phyloP scores from a whole-genome alignment of 805 yeast genomes.

The Ogataea methylovora region DNA sequence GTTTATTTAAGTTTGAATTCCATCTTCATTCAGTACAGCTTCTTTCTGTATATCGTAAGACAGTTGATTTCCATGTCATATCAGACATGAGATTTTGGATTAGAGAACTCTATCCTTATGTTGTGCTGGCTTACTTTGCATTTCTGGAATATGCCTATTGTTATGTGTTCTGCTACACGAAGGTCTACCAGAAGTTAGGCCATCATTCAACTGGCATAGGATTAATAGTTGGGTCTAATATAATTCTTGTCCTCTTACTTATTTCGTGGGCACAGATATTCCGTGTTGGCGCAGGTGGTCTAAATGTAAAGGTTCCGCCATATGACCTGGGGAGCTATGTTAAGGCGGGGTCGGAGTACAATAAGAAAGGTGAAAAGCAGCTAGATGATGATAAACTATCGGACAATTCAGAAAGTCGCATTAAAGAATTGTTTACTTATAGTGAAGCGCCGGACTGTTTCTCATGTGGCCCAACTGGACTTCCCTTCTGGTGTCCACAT shows the following conservation, averaged over 20 bases:
- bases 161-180: constrained; percentile 18
- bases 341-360: constrained; percentile 9
- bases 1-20: too few species aligned
- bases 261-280: constrained; percentile 39
- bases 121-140: constrained; percentile 12
- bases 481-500: constrained; percentile 65
- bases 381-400: too few species aligned
- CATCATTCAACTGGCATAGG: constrained; percentile 22
- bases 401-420: too few species aligned
- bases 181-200: constrained; percentile 38
- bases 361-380: too few species aligned
- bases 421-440: too few species aligned
- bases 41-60: too few species aligned
- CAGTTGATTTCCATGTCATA: too few species aligned
- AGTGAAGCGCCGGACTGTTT: constrained; percentile 48
- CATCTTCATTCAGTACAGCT: too few species aligned
- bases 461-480: constrained; percentile 64
- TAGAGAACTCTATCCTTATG: not conserved
- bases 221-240: constrained; percentile 22
- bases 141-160: constrained; percentile 21
- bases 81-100: not conserved
- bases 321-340: constrained; percentile 21
- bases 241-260: constrained; percentile 19
- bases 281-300: constrained; percentile 51
- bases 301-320: constrained; percentile 30